These are phyloP conservation scores for Cichorium intybus DNA, from an alignment of 140 eudicot genomes.

Conservation along the genomic window DNA sequence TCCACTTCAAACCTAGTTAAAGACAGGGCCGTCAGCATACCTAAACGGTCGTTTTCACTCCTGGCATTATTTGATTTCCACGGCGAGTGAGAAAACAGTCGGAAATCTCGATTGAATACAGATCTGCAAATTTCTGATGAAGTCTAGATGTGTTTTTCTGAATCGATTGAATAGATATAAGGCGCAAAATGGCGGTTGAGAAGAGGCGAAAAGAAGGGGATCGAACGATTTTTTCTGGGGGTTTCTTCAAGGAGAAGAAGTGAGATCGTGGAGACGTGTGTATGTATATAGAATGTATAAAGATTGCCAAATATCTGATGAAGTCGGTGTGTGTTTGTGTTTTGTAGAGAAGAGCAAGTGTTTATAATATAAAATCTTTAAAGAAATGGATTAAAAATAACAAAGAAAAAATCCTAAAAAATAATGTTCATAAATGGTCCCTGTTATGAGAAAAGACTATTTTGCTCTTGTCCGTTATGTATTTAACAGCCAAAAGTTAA, in stretches of 20 bases:
- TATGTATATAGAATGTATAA: neutral
- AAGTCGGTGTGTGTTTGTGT: constrained; percentile 14
- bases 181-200: constrained; percentile 20
- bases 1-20: constrained; percentile 25
- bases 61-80: constrained; percentile 26
- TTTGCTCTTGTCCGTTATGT: too few species aligned
- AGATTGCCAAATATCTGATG: constrained; percentile 21
- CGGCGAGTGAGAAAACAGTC: neutral
- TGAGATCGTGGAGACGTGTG: constrained; percentile 31
- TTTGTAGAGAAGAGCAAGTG: constrained; percentile 10
- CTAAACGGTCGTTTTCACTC: constrained; percentile 4
- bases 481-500: too few species aligned
- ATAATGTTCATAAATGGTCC: too few species aligned
- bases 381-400: too few species aligned
- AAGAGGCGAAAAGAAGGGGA: constrained; percentile 13
- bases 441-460: too few species aligned
- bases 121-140: constrained; percentile 12
- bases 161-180: neutral
- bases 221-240: constrained; percentile 16
- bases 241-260: constrained; percentile 5
- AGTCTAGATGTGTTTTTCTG: neutral
- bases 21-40: constrained; percentile 25
- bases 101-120: neutral
- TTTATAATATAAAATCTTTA: too few species aligned
- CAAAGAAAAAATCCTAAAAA: too few species aligned